phyloP scores from a whole-genome alignment of 2,329 filamentous ascomycete genomes.

The Alternaria brassicae region DNA sequence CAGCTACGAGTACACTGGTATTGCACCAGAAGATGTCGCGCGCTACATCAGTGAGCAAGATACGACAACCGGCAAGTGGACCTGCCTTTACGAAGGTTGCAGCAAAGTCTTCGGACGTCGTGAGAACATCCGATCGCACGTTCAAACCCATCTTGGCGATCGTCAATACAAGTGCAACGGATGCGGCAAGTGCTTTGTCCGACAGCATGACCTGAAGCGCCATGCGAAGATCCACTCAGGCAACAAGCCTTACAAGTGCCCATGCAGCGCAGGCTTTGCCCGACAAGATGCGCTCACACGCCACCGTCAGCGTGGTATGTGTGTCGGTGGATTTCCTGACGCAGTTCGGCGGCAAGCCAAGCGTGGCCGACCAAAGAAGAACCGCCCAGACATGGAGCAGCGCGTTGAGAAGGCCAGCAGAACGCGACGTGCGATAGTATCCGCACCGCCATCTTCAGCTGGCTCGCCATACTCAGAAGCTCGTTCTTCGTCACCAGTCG shows the following conservation, averaged over 20 bases:
- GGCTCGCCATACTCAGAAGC: constrained; percentile 44
- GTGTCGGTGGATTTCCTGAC: constrained; percentile 91
- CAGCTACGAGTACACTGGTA: constrained; percentile 78
- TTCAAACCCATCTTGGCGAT: constrained; percentile 97
- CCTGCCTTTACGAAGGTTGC: constrained; percentile 70
- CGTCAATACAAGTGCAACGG: constrained; percentile 92
- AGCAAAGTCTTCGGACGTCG: constrained; percentile 93
- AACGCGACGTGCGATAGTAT: constrained; percentile 54
- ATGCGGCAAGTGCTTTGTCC: constrained; percentile 94
- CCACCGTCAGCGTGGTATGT: constrained; percentile 95
- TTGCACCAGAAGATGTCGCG: constrained; percentile 77
- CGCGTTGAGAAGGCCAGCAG: constrained; percentile 63
- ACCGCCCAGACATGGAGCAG: constrained; percentile 65
- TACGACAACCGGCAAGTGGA: constrained; percentile 54
- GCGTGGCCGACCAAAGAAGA: constrained; percentile 70
- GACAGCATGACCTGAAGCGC: constrained; percentile 95
- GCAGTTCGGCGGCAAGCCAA: constrained; percentile 71
- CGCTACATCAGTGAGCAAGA: constrained; percentile 58
- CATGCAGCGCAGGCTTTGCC: constrained; percentile 93
- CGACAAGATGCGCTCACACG: constrained; percentile 93
- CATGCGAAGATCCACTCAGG: constrained; percentile 98
- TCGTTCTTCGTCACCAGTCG: constrained; percentile 38
- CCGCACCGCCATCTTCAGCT: constrained; percentile 45
- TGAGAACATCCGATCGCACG: constrained; percentile 98
- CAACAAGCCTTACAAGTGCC: constrained; percentile 92